These are phyloP conservation scores for Trichomonascaceae sp. DNA, from an alignment of 1,139 yeast species.

Conservation along the genomic window DNA sequence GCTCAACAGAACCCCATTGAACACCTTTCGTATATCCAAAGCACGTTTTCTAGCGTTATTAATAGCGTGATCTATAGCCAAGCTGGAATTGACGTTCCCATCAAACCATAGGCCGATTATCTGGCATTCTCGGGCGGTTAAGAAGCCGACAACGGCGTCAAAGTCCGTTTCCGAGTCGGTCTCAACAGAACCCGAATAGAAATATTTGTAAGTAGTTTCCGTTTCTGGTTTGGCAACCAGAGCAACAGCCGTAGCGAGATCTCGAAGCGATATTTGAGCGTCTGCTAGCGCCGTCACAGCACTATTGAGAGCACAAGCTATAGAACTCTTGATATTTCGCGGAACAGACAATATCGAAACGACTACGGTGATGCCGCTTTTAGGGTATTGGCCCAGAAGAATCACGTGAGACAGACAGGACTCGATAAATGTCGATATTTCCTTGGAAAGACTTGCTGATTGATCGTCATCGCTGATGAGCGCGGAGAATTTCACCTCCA, in stretches of 20 bases:
- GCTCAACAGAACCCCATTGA: slow-evolving; percentile 23
- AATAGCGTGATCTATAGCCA: slow-evolving; percentile 16
- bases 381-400: slow-evolving; percentile 71
- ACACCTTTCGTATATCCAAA: slow-evolving; percentile 19
- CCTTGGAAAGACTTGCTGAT: slow-evolving; percentile 40
- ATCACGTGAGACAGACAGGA: slow-evolving; percentile 58
- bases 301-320: slow-evolving; percentile 45
- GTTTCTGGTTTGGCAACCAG: slow-evolving; percentile 23
- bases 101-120: slow-evolving; percentile 49
- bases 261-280: slow-evolving; percentile 73
- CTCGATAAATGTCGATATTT: slow-evolving; percentile 49
- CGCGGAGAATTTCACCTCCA: slow-evolving; percentile 52
- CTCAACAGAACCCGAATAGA: background rate
- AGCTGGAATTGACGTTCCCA: slow-evolving; percentile 20
- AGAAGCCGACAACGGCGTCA: slow-evolving; percentile 45
- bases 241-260: slow-evolving; percentile 70
- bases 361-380: slow-evolving; percentile 77
- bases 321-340: slow-evolving; percentile 31
- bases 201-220: background rate
- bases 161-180: slow-evolving; percentile 20
- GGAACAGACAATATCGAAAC: slow-evolving; percentile 56
- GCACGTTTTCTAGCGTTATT: slow-evolving; percentile 17
- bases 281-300: slow-evolving; percentile 72
- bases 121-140: slow-evolving; percentile 49
- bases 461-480: slow-evolving; percentile 29